Evolutionary conservation across 345 rosid species (phyloP).

Genomic region (Alliaria petiolata): DNA sequence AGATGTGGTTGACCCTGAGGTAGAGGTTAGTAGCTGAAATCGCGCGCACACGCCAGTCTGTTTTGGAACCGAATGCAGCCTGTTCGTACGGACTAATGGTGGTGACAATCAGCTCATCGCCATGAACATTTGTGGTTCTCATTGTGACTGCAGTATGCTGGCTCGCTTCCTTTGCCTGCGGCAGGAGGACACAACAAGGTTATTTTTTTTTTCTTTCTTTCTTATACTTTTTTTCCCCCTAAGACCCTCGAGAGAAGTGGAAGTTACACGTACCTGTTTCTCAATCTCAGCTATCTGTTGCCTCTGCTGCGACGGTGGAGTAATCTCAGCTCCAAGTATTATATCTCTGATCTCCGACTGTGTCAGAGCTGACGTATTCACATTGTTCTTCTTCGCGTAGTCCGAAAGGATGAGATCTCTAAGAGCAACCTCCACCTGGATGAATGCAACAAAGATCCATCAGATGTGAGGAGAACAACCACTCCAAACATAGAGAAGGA

Average conservation of each 20-base stretch:
- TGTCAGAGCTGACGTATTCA: constrained; percentile 93
- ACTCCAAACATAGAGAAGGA: background rate
- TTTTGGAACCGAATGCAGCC: constrained; percentile 81
- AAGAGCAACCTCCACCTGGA: constrained; percentile 83
- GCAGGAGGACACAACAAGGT: too few species aligned
- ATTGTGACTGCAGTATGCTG: constrained; percentile 96
- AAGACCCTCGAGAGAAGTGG: background rate
- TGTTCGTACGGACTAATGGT: constrained; percentile 96
- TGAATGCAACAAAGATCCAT: constrained; percentile 22
- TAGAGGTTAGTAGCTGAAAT: constrained; percentile 97
- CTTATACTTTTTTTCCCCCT: too few species aligned
- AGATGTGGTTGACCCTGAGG: constrained; percentile 90
- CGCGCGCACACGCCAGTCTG: constrained; percentile 99
- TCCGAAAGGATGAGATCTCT: constrained; percentile 95
- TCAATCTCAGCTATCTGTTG: constrained; percentile 99
- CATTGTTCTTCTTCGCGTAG: constrained; percentile 99
- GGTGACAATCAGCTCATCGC: constrained; percentile 86
- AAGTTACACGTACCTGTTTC: constrained; percentile 65
- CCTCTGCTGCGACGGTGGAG: constrained; percentile 98
- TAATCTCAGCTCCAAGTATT: constrained; percentile 98
- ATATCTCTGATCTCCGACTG: constrained; percentile 99
- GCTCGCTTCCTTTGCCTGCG: constrained; percentile 93
- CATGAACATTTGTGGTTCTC: constrained; percentile 89
- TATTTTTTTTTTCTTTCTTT: background rate
- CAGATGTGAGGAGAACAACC: background rate